phyloP scores from a whole-genome alignment of 106 monocot species.

The Phalaenopsis aphrodite region DNA sequence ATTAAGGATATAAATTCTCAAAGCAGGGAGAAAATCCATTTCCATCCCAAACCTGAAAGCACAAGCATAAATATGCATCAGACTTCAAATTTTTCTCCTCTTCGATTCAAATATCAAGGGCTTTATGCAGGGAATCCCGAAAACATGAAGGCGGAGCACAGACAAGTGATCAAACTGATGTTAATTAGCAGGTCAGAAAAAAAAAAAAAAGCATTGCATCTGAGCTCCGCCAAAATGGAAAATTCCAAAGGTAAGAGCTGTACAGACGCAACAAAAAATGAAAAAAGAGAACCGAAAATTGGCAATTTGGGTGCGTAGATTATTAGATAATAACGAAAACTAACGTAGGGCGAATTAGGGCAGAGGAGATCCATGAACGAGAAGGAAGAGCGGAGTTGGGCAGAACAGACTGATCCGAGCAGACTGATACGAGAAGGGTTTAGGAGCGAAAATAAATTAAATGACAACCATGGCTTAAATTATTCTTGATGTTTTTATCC shows the following conservation, averaged over 20 bases:
- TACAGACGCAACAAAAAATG: neutral
- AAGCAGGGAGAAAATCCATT: constrained; percentile 3
- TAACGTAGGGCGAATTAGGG: neutral
- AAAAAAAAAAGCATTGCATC: neutral
- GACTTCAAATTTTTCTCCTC: neutral
- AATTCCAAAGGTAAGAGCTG: neutral
- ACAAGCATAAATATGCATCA: neutral
- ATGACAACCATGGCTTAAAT: too few relatives aligned
- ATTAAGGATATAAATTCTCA: constrained; percentile 6
- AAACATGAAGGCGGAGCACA: neutral
- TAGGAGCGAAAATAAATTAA: too few relatives aligned
- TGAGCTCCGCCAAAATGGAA: neutral
- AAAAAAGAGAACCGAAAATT: neutral
- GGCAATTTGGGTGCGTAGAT: neutral
- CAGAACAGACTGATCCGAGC: neutral
- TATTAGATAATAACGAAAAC: neutral
- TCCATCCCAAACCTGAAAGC: constrained; percentile 8
- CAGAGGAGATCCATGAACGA: constrained; percentile 8
- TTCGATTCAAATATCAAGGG: neutral
- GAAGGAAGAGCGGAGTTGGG: neutral
- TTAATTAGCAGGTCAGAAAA: neutral
- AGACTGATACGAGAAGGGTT: neutral
- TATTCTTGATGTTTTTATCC: too few relatives aligned
- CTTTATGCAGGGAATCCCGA: neutral
- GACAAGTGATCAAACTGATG: neutral